Conservation (phyloP, 2,329 filamentous ascomycete species). For the Helotiales sp. region DNA sequence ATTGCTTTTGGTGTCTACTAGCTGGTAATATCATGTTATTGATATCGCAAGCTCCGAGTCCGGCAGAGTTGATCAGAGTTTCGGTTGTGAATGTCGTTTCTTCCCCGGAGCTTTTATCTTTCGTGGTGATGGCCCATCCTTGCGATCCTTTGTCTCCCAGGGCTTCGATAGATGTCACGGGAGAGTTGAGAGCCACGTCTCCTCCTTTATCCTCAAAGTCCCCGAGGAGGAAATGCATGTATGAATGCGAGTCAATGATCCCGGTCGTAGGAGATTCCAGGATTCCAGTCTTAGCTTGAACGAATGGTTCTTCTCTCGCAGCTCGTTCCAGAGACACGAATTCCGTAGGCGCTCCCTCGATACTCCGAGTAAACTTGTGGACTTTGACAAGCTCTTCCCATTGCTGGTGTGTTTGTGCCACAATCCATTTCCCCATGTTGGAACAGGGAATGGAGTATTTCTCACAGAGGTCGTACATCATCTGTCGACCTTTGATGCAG, state of each 20-base stretch:
- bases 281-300: slow-evolving; percentile 69
- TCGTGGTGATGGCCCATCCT: slow-evolving; percentile 70
- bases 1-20: slow-evolving; percentile 57
- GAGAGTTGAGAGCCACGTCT: slow-evolving; percentile 67
- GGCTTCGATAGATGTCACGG: slow-evolving; percentile 56
- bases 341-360: slow-evolving; percentile 63
- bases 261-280: slow-evolving; percentile 86
- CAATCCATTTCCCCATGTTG: slow-evolving; percentile 89
- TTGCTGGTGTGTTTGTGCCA: slow-evolving; percentile 77
- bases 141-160: slow-evolving; percentile 42
- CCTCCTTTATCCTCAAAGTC: slow-evolving; percentile 77
- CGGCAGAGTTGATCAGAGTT: slow-evolving; percentile 82
- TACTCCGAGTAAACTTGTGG: slow-evolving; percentile 43
- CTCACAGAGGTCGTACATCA: slow-evolving; percentile 78
- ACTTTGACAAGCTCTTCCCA: slow-evolving; percentile 48
- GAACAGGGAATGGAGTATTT: slow-evolving; percentile 66
- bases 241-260: slow-evolving; percentile 82
- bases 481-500: slow-evolving; percentile 73
- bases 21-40: slow-evolving; percentile 78
- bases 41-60: slow-evolving; percentile 72
- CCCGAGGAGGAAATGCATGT: slow-evolving; percentile 80
- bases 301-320: slow-evolving; percentile 66
- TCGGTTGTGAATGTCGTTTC: slow-evolving; percentile 66
- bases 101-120: slow-evolving; percentile 47
- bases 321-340: slow-evolving; percentile 69